phyloP scores from a whole-genome alignment of 192 early-diverging fungal genomes.

The Backusella psychrophila region DNA sequence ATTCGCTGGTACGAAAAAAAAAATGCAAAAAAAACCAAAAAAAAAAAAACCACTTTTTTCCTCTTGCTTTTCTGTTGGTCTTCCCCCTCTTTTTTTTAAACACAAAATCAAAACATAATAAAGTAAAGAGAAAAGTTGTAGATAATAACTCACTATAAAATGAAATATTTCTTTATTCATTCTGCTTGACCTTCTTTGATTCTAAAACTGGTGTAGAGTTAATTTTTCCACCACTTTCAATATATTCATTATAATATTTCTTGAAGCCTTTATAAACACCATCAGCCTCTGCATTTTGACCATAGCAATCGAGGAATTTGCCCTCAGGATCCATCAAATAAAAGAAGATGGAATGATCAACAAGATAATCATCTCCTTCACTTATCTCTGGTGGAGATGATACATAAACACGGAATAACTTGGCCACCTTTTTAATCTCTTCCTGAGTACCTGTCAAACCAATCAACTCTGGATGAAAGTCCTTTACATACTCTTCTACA shows the following conservation, averaged over 20 bases:
- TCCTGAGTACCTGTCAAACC: constrained; percentile 90
- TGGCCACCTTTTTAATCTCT: constrained; percentile 80
- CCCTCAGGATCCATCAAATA: constrained; percentile 93
- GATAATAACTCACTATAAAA: not conserved
- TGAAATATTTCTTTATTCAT: not conserved
- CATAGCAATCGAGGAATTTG: constrained; percentile 86
- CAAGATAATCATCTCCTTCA: constrained; percentile 87
- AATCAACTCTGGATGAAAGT: constrained; percentile 91
- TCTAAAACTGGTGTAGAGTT: not conserved
- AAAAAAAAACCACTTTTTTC: not conserved
- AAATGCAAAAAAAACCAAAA: not conserved
- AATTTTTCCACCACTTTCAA: constrained; percentile 34
- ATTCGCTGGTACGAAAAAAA: constrained; percentile 1
- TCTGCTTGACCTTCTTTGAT: not conserved
- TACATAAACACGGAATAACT: constrained; percentile 91
- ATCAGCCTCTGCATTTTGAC: constrained; percentile 70
- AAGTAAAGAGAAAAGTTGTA: not conserved
- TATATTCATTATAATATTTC: constrained; percentile 40
- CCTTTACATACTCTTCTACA: constrained; percentile 75
- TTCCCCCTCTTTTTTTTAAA: not conserved
- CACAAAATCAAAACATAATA: not conserved
- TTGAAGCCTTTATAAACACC: constrained; percentile 56
- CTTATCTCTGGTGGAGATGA: constrained; percentile 81
- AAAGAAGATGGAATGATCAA: constrained; percentile 98
- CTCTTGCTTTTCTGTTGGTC: too few relatives aligned